Evolutionary conservation across 768 basidiomycete genomes (phyloP).

Genomic region (Tulasnella sp.): DNA sequence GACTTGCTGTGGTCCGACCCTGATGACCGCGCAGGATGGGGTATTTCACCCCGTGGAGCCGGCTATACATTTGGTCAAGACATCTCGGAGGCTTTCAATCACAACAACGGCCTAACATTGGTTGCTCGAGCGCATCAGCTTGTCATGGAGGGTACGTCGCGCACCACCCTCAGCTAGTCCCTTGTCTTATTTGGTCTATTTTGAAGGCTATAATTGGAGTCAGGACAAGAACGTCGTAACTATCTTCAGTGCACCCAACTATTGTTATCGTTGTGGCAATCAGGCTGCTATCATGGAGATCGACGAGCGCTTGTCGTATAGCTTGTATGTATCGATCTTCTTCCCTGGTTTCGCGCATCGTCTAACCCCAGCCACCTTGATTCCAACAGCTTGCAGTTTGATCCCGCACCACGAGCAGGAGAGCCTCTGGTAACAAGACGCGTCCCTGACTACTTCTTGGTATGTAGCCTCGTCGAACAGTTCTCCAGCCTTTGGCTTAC

Average conservation of each 20-base stretch:
- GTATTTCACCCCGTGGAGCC: conserved; percentile 96
- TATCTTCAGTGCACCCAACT: conserved; percentile 99
- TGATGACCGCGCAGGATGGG: conserved; percentile 99
- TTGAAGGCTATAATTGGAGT: conserved; percentile 89
- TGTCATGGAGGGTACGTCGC: conserved; percentile 84
- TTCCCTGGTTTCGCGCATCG: not conserved
- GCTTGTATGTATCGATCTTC: conserved; percentile 57
- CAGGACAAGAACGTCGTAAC: conserved; percentile 99
- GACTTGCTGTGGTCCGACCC: conserved; percentile 99
- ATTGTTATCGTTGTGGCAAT: conserved; percentile 99
- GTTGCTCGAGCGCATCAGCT: conserved; percentile 92
- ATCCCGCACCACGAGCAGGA: conserved; percentile 97
- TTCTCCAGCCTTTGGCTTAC: not conserved
- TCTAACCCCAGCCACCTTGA: not conserved
- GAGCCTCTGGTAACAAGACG: conserved; percentile 96
- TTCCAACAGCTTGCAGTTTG: conserved; percentile 86
- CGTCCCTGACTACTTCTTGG: conserved; percentile 92
- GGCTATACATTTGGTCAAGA: conserved; percentile 99
- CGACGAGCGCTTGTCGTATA: conserved; percentile 85
- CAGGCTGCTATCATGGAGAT: conserved; percentile 99
- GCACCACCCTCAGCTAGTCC: not conserved
- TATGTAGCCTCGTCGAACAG: conserved; percentile 41
- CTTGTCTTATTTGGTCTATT: conserved; percentile 21
- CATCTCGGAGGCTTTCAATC: conserved; percentile 98
- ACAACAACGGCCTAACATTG: conserved; percentile 96